Evolutionary conservation across 2,329 filamentous ascomycete species (phyloP).

Genomic region (Conoideocrella luteorostrata): DNA sequence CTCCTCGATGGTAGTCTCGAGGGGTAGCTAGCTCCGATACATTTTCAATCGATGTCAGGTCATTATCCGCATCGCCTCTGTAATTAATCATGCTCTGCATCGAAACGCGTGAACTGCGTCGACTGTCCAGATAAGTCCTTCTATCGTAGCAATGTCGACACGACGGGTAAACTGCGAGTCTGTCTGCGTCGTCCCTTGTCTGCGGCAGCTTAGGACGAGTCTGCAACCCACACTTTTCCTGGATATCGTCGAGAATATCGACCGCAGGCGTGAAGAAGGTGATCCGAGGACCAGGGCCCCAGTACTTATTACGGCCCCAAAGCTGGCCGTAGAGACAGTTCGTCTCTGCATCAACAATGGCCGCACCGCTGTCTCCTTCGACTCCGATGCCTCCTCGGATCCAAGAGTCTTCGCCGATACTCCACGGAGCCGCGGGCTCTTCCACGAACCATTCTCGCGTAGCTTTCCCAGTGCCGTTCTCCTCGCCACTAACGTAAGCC

Average conservation of each 20-base stretch:
- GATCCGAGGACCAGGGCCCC: conserved; percentile 31
- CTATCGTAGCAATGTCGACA: conserved; percentile 36
- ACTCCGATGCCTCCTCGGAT: conserved; percentile 40
- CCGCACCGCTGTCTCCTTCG: conserved; percentile 37
- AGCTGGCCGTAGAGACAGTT: conserved; percentile 35
- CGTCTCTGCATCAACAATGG: conserved; percentile 33
- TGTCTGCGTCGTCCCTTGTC: conserved; percentile 32
- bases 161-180: conserved; percentile 32
- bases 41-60: conserved; percentile 30
- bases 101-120: conserved; percentile 35
- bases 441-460: conserved; percentile 42
- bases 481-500: conserved; percentile 31
- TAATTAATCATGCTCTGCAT: conserved; percentile 36
- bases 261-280: conserved; percentile 38
- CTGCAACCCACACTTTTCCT: conserved; percentile 35
- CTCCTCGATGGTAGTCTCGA: conserved; percentile 26
- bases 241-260: conserved; percentile 40
- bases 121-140: conserved; percentile 32
- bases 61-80: conserved; percentile 28
- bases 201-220: conserved; percentile 33
- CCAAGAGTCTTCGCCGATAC: conserved; percentile 38
- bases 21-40: conserved; percentile 38
- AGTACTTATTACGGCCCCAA: conserved; percentile 39
- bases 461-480: conserved; percentile 34
- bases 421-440: conserved; percentile 25